Percentiles rank a stretch among this genome's conserved stretches.
These are phyloP conservation scores for Eurotiales sp. DNA, from an alignment of 2,329 filamentous ascomycete genomes.

Conservation along the genomic window DNA sequence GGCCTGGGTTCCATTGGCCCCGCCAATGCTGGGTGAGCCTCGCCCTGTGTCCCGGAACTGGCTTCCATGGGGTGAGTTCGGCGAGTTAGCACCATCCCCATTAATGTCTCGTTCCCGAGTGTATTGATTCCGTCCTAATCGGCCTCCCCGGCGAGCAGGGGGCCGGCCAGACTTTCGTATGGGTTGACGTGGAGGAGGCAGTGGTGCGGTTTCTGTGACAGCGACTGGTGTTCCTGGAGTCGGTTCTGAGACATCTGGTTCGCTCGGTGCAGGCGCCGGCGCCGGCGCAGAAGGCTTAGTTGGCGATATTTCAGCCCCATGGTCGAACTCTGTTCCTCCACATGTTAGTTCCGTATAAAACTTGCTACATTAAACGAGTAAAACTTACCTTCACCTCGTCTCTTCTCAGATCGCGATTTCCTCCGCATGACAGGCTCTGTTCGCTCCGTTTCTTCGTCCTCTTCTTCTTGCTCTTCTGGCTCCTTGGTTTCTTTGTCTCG, in stretches of 20 bases:
- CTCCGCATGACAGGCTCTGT: conserved; percentile 73
- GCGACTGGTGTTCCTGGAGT: conserved; percentile 42
- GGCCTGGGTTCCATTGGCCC: conserved; percentile 44
- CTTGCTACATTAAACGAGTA: not conserved
- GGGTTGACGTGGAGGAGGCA: conserved; percentile 33
- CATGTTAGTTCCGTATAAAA: conserved; percentile 1
- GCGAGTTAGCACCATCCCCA: conserved; percentile 42
- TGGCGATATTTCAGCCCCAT: conserved; percentile 58
- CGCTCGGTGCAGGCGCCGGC: conserved; percentile 14
- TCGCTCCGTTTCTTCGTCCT: conserved; percentile 57
- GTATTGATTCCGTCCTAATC: conserved; percentile 74
- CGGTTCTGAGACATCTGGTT: conserved; percentile 33
- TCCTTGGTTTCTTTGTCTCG: conserved; percentile 47
- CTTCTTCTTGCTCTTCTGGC: conserved; percentile 51
- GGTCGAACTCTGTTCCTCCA: conserved; percentile 61
- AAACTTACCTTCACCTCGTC: conserved; percentile 67
- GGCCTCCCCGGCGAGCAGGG: conserved; percentile 61
- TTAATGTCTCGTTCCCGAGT: conserved; percentile 68
- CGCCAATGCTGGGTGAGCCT: conserved; percentile 33
- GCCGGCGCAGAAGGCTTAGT: conserved; percentile 37
- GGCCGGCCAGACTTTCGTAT: conserved; percentile 62
- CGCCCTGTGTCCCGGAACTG: conserved; percentile 24
- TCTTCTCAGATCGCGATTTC: conserved; percentile 77
- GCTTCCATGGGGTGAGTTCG: conserved; percentile 35
- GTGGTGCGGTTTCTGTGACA: conserved; percentile 35